A percentile compares a stretch with the other conserved stretches of the same genome.
Conservation (phyloP, 2,329 filamentous ascomycete genomes). For the Penicillium hordei region DNA sequence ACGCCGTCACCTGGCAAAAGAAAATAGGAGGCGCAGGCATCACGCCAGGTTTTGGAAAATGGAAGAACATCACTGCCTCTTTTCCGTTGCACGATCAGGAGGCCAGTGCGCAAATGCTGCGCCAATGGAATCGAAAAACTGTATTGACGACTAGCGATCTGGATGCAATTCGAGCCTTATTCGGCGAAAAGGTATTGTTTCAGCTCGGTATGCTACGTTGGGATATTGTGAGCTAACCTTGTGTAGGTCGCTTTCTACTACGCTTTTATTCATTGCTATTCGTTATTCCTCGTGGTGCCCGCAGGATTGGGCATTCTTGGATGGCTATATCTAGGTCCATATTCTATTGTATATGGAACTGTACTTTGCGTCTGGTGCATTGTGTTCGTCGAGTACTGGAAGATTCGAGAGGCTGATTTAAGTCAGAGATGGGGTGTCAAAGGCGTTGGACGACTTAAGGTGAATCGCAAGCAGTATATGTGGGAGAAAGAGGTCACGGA, state of each 20-base stretch:
- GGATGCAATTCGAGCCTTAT: conserved; percentile 72
- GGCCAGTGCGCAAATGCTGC: conserved; percentile 75
- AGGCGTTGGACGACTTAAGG: conserved; percentile 78
- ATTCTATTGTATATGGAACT: conserved; percentile 77
- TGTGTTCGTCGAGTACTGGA: conserved; percentile 93
- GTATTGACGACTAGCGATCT: conserved; percentile 67
- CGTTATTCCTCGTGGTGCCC: conserved; percentile 78
- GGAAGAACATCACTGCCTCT: conserved; percentile 72
- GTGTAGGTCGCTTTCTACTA: conserved; percentile 84
- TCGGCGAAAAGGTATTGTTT: conserved; percentile 64
- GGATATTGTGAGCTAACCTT: neutral
- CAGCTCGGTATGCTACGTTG: neutral
- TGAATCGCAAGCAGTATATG: conserved; percentile 72
- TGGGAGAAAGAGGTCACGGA: conserved; percentile 77
- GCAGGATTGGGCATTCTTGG: conserved; percentile 72
- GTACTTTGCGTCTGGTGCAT: conserved; percentile 83
- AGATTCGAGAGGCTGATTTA: conserved; percentile 84
- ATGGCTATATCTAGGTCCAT: conserved; percentile 81
- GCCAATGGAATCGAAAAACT: conserved; percentile 66
- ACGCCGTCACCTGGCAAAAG: conserved; percentile 72
- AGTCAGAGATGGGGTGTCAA: conserved; percentile 85
- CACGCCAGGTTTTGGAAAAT: conserved; percentile 65
- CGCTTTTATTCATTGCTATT: conserved; percentile 89
- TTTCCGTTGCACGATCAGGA: conserved; percentile 77
- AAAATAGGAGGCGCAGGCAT: conserved; percentile 78